These are phyloP conservation scores for Aspergillus steynii DNA, from an alignment of 495 filamentous ascomycete species.

Conservation along the genomic window DNA sequence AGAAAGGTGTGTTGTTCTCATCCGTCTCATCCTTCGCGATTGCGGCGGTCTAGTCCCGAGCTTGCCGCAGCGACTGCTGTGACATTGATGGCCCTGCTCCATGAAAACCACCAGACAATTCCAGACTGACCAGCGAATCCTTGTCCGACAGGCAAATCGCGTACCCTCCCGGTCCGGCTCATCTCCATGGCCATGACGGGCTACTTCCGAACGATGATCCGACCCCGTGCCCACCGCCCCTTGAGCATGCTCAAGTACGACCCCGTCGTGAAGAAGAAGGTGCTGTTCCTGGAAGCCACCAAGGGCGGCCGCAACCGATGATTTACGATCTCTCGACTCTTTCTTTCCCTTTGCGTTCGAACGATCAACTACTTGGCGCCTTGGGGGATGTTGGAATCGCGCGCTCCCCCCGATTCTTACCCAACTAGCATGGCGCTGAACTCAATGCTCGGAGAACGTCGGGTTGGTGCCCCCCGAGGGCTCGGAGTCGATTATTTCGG, in stretches of 20 bases:
- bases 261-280: conserved; percentile 93
- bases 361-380: not conserved
- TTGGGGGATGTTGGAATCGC: not conserved
- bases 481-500: conserved; percentile 2
- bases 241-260: conserved; percentile 99
- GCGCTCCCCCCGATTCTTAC: not conserved
- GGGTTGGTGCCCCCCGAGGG: not conserved
- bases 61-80: too few relatives aligned
- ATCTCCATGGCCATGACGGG: conserved; percentile 99
- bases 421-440: not conserved
- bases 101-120: not conserved
- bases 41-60: not conserved
- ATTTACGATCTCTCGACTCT: not conserved
- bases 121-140: not conserved
- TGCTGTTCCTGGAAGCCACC: conserved; percentile 90
- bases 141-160: conserved; percentile 71
- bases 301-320: conserved; percentile 53
- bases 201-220: conserved; percentile 86
- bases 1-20: conserved; percentile 20
- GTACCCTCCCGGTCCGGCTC: conserved; percentile 88
- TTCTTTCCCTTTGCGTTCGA: not conserved
- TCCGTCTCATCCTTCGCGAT: not conserved
- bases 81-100: too few relatives aligned
- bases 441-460: not conserved
- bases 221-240: conserved; percentile 76